Base-by-base conservation (phyloP, 2,329 filamentous ascomycete genomes). In the Aschersonia sp. region DNA sequence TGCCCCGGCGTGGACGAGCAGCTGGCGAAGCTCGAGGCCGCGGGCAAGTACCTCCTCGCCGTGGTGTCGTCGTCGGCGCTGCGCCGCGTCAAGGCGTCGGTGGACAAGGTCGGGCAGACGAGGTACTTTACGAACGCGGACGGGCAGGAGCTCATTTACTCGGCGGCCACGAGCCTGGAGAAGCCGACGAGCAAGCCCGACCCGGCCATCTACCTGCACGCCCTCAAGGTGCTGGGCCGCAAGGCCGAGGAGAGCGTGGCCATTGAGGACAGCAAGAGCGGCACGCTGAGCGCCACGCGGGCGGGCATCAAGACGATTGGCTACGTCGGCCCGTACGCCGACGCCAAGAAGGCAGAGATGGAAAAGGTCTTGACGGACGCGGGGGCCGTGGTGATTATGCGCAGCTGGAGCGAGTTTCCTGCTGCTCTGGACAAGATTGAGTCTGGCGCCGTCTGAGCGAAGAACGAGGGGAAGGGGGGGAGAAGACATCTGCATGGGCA, bases 111-210 rank as follows among this genome's bases (percentile, higher is more conserved):
- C 50, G 79, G 76, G 52, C 83, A 90, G 63, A 81, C 81, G 64
- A 80, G 83, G 66, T 94, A 80, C 74, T 94, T 95, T 70, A 51
- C 47, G 43, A 41, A 31, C 7, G 41, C 41, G 11, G 30, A 44
- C 5, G 69, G 70, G n/a, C 67, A 73, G 31, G 76, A 86, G 55
- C 74, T 80, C 55, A 74, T 94, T 62, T 95, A 84, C 75, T 87
- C 81, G 43, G 88, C 88, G 48, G 87, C 87, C 49, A 86, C 81
- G 32, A 87, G 81, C 49, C 75, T 95, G 56, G 70, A 77, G 49
- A 78, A 72, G 59, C 88, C 88, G n/a, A 89, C 86, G 48, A 85
- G 80, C 65, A 95, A 95, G 76, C 88, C 88, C 12, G 85, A 94
- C 66, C 88, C 89, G 14, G 85, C 86, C 55, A 83, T 95, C 66